These are phyloP conservation scores for Komagataella pseudopastoris DNA, from an alignment of 805 yeast genomes.

Conservation along the genomic window DNA sequence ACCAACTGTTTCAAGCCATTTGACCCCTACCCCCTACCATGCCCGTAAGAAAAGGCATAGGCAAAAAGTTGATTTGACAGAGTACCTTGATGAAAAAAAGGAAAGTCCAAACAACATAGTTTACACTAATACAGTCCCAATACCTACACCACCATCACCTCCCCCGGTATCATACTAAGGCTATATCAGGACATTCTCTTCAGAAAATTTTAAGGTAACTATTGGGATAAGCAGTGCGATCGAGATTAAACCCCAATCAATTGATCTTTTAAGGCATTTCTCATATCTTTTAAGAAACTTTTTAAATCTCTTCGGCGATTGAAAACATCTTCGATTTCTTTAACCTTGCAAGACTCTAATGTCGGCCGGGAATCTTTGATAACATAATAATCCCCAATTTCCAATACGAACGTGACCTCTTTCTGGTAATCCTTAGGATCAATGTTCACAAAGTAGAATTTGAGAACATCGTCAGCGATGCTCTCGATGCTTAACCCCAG, in stretches of 20 bases:
- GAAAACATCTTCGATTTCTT: slow-evolving; percentile 10
- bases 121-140: not conserved
- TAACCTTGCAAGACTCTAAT: slow-evolving; percentile 11
- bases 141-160: not conserved
- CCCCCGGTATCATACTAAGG: not conserved
- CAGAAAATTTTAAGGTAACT: not conserved
- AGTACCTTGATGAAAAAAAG: not conserved
- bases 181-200: not conserved
- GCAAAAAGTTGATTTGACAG: not conserved
- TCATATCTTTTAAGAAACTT: slow-evolving; percentile 19
- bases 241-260: slow-evolving; percentile 1
- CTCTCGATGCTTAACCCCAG: slow-evolving; percentile 34
- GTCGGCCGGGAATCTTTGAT: slow-evolving; percentile 22
- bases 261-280: slow-evolving; percentile 10
- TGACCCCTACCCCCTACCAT: not conserved
- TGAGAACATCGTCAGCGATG: slow-evolving; percentile 18
- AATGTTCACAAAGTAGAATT: slow-evolving; percentile 29
- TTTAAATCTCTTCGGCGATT: slow-evolving; percentile 16
- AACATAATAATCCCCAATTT: slow-evolving; percentile 20
- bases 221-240: not conserved
- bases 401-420: slow-evolving; percentile 28
- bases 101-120: not conserved
- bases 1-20: not conserved
- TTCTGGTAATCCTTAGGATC: slow-evolving; percentile 29
- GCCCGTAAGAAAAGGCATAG: not conserved